Conservation (phyloP, 139 green algal genomes). For the Chlamydomonas asymmetrica region DNA sequence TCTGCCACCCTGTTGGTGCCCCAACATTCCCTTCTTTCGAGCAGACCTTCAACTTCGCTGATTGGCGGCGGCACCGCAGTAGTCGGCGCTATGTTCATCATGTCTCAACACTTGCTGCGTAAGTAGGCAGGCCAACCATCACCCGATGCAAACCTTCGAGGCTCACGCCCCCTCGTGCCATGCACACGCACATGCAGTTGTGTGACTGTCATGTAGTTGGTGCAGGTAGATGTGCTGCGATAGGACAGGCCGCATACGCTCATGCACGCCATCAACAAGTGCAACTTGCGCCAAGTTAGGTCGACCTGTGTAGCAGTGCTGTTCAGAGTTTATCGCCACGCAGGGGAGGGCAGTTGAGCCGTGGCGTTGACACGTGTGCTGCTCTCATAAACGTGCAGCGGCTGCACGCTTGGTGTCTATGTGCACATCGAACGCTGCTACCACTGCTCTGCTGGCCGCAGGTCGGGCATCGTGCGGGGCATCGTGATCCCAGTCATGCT, state of each 20-base stretch:
- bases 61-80: constrained; percentile 46
- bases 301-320: too few species aligned
- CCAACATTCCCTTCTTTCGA: background rate
- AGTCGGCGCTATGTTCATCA: constrained; percentile 46
- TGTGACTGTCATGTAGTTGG: too few species aligned
- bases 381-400: too few species aligned
- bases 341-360: too few species aligned
- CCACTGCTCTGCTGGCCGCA: background rate
- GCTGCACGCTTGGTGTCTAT: background rate
- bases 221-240: background rate
- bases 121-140: background rate
- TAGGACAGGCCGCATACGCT: too few species aligned
- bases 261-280: too few species aligned
- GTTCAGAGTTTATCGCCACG: background rate
- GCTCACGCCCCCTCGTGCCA: too few species aligned
- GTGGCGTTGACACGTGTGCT: too few species aligned
- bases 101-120: constrained; percentile 38
- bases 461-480: constrained; percentile 41
- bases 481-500: constrained; percentile 35
- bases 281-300: too few species aligned
- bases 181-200: too few species aligned
- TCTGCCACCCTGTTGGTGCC: background rate
- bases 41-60: constrained; percentile 37
- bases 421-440: background rate
- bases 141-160: too few species aligned